phyloP scores from a whole-genome alignment of 2,329 filamentous ascomycete species.

The Myriosclerotinia duriaeana region DNA sequence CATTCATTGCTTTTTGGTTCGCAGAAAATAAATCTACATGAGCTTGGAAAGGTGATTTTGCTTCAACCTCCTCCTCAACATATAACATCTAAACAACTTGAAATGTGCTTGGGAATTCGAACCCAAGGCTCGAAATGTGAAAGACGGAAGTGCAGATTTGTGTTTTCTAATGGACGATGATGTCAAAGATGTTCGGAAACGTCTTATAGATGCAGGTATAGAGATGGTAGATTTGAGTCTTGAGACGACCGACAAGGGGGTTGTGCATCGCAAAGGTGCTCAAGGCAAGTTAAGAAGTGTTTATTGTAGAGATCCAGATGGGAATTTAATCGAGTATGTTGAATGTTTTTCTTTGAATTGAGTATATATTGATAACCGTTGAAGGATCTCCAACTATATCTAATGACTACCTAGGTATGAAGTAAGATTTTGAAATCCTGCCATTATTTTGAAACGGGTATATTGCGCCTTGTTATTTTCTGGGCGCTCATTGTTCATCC shows the following conservation, averaged over 20 bases:
- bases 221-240: slow-evolving; percentile 44
- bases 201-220: slow-evolving; percentile 47
- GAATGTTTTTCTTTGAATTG: background rate
- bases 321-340: slow-evolving; percentile 59
- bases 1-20: slow-evolving; percentile 56
- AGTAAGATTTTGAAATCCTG: slow-evolving; percentile 1
- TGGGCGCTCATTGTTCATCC: background rate
- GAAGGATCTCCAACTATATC: slow-evolving; percentile 30
- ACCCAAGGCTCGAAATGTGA: slow-evolving; percentile 54
- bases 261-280: slow-evolving; percentile 57
- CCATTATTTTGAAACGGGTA: slow-evolving; percentile 23
- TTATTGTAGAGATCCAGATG: slow-evolving; percentile 61
- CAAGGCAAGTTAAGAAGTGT: slow-evolving; percentile 55
- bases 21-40: slow-evolving; percentile 63
- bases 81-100: background rate
- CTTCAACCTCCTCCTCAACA: background rate
- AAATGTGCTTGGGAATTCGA: slow-evolving; percentile 50
- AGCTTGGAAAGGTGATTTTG: slow-evolving; percentile 46
- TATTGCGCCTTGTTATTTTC: slow-evolving; percentile 25
- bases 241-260: slow-evolving; percentile 45
- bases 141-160: slow-evolving; percentile 58
- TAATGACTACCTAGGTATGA: slow-evolving; percentile 11
- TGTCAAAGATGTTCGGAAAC: slow-evolving; percentile 48
- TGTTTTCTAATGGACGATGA: slow-evolving; percentile 57
- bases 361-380: slow-evolving; percentile 9